Evolutionary conservation across 306 rosid genomes (phyloP).

Genomic region (Vicia villosa): DNA sequence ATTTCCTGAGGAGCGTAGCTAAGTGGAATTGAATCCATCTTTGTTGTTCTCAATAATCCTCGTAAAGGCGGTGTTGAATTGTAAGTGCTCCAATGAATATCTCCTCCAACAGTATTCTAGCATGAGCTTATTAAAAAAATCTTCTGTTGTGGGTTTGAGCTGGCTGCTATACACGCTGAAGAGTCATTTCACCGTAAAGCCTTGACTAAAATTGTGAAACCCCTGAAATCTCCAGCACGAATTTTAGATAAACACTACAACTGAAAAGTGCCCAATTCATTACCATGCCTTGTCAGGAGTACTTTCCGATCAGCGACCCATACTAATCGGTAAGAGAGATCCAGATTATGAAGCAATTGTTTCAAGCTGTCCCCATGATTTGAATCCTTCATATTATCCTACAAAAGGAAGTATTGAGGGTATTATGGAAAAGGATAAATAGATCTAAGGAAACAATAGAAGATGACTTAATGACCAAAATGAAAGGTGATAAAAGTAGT

Average conservation of each 20-base stretch:
- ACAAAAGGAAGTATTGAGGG: constrained; percentile 32
- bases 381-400: constrained; percentile 55
- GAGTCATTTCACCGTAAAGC: constrained; percentile 18
- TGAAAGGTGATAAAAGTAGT: constrained; percentile 9
- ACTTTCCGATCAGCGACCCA: constrained; percentile 74
- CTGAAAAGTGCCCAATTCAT: constrained; percentile 67
- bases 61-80: constrained; percentile 11
- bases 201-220: constrained; percentile 19
- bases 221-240: constrained; percentile 19
- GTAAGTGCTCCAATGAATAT: constrained; percentile 12
- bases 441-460: constrained; percentile 10
- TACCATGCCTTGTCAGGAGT: constrained; percentile 65
- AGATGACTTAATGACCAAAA: constrained; percentile 23
- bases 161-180: constrained; percentile 16
- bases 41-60: constrained; percentile 28
- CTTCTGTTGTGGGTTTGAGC: constrained; percentile 29
- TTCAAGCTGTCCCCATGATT: constrained; percentile 69
- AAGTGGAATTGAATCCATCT: constrained; percentile 16
- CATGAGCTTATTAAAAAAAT: constrained; percentile 15
- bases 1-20: constrained; percentile 14
- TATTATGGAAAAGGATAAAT: constrained; percentile 29
- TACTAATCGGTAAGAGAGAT: constrained; percentile 79
- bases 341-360: constrained; percentile 78
- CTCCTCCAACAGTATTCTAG: constrained; percentile 14
- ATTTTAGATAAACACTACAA: constrained; percentile 29